Base-by-base conservation (phyloP, 495 filamentous ascomycete genomes). In the Trichoderma virens region DNA sequence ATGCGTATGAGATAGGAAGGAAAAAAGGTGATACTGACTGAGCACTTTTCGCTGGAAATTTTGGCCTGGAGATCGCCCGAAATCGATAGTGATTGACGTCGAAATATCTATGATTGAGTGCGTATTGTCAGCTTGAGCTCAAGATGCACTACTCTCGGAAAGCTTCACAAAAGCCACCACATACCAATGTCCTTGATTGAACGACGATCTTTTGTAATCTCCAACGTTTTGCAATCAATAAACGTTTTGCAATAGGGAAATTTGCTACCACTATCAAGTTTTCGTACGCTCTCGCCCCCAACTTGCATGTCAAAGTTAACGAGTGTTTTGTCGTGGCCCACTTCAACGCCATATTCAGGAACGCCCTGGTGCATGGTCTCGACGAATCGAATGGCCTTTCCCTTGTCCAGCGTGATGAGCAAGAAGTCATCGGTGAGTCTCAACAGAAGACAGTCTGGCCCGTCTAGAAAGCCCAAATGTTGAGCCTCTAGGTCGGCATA, bases 361-460 rank as follows among this genome's bases (percentile, higher is more conserved):
- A 92, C 72, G 3, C 93, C 94, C 1, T 76, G 68, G 67, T 94
- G 84, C 92, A 98, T 96, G 39, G 85, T 79, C 56, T 84, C 74
- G 28, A 96, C 73, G 69, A 98, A 97, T 16, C 77, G 75, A 61
- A 75, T 77, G 0, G 91, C 93, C 69, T 90, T 82, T 0, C 71
- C 66, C 43, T 69, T 74, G 61, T 90, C 78, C 0, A 86, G 84
- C 2, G 91, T 97, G 68, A 98, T 86, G 54, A 98, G 83, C 20
- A 97, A 75, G 67, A 98, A 98, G 68, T 98, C 94, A 62, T 98
- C 94, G 45, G 95, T 89, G 2, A 97, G 81, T 43, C 94, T 80
- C 43, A 98, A 71, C 31, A 98, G 78, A 6, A 97, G 70, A 34
- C 83, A 85, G 8, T 90, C 77, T 3, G 79, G 73, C 2, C 69